Evolutionary conservation across 2,329 filamentous ascomycete genomes (phyloP).

Genomic region (Metarhizium brunneum): DNA sequence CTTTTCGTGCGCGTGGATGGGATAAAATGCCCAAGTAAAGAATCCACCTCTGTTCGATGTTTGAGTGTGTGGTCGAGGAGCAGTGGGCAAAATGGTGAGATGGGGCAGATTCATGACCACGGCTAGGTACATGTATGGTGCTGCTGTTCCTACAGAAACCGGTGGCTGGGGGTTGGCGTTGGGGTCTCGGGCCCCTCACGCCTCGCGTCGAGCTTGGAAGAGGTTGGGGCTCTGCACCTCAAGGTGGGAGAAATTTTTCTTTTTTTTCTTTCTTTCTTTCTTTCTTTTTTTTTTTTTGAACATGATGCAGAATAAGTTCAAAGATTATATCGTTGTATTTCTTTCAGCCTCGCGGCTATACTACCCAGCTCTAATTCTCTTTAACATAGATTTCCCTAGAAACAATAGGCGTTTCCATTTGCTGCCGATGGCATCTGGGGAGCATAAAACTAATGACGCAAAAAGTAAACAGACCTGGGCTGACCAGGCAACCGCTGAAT

Average conservation of each 20-base stretch:
- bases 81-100: neutral
- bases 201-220: neutral
- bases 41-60: neutral
- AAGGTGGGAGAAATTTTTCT: too few relatives aligned
- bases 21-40: neutral
- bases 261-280: too few relatives aligned
- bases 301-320: too few relatives aligned
- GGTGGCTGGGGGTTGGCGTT: constrained; percentile 15
- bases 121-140: neutral
- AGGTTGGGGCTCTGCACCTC: too few relatives aligned
- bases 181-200: neutral
- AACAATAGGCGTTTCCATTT: too few relatives aligned
- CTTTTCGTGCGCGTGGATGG: neutral
- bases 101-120: neutral
- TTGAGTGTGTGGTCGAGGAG: neutral
- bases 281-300: too few relatives aligned
- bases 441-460: constrained; percentile 18
- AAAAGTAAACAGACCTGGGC: constrained; percentile 18
- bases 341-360: too few relatives aligned
- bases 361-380: too few relatives aligned
- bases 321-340: too few relatives aligned
- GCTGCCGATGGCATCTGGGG: neutral
- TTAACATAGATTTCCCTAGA: too few relatives aligned
- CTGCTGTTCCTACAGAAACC: constrained; percentile 20
- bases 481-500: constrained; percentile 10